A percentile compares a stretch with the other conserved stretches of the same genome.
phyloP scores from a whole-genome alignment of 768 basidiomycete genomes.

The Termitomyces sp. region DNA sequence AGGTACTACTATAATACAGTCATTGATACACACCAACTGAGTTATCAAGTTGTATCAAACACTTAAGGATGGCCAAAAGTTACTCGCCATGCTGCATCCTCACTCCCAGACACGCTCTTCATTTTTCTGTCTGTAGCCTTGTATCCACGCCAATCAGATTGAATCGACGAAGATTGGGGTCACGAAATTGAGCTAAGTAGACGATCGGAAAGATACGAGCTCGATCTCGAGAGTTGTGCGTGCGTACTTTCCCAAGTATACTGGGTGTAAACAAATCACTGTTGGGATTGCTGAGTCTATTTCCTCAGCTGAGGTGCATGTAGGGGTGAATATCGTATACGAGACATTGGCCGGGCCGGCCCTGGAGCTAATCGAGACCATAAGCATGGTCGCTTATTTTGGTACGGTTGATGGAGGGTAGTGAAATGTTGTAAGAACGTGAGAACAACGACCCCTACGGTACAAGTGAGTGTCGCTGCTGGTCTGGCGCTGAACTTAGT shows the following conservation, averaged over 20 bases:
- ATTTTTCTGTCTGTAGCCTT: slow-evolving; percentile 23
- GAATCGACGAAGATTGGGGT: slow-evolving; percentile 26
- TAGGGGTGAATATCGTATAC: slow-evolving; percentile 32
- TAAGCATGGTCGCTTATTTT: slow-evolving; percentile 20
- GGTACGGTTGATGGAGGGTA: background rate
- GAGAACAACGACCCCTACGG: background rate
- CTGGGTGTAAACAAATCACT: slow-evolving; percentile 29
- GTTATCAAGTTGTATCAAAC: too few relatives aligned
- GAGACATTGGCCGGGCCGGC: slow-evolving; percentile 23
- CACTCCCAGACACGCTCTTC: slow-evolving; percentile 17
- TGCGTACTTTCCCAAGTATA: slow-evolving; percentile 26
- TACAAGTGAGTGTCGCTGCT: background rate
- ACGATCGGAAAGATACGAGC: background rate
- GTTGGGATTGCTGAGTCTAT: slow-evolving; percentile 27
- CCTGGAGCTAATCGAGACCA: slow-evolving; percentile 21
- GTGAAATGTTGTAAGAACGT: background rate
- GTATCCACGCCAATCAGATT: slow-evolving; percentile 30
- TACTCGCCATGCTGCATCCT: slow-evolving; percentile 29
- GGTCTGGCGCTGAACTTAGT: background rate
- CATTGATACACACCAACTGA: too few relatives aligned
- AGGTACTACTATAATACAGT: too few relatives aligned
- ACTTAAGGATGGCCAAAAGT: background rate
- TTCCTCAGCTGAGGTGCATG: slow-evolving; percentile 18
- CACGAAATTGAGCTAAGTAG: background rate
- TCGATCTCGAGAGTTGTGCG: background rate